Evolutionary conservation across 768 basidiomycete species (phyloP).

Genomic region (Gymnopilus dilepis): DNA sequence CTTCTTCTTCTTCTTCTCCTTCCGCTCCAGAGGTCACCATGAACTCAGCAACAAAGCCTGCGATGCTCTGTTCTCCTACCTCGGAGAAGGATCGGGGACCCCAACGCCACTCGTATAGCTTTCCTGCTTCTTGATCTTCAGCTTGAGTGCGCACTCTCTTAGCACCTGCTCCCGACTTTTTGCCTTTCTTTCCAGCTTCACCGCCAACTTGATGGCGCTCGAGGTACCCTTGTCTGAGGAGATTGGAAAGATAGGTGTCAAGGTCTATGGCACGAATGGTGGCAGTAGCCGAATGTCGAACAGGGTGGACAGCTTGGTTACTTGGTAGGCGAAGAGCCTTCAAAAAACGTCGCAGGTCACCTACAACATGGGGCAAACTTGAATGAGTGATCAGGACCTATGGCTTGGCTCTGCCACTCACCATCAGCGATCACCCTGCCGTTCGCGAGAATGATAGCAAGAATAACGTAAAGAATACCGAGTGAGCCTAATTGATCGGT

Average conservation of each 20-base stretch:
- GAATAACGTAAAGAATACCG: conserved; percentile 81
- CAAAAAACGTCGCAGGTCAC: conserved; percentile 72
- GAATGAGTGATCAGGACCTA: not conserved
- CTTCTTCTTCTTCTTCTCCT: conserved; percentile 43
- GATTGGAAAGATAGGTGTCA: conserved; percentile 66
- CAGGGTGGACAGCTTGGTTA: conserved; percentile 35
- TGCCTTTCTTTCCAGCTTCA: conserved; percentile 43
- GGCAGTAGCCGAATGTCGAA: conserved; percentile 58
- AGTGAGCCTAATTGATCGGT: conserved; percentile 68
- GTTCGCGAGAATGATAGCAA: conserved; percentile 83
- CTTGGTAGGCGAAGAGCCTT: conserved; percentile 69
- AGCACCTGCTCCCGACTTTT: conserved; percentile 52
- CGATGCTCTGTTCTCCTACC: conserved; percentile 79
- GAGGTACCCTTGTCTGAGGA: conserved; percentile 78
- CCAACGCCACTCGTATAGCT: conserved; percentile 83
- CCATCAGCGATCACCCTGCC: conserved; percentile 78
- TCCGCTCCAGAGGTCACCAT: conserved; percentile 61
- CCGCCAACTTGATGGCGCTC: conserved; percentile 66
- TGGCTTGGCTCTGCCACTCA: conserved; percentile 40
- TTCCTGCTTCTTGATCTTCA: conserved; percentile 43
- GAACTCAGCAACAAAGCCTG: conserved; percentile 79
- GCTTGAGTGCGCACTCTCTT: conserved; percentile 52
- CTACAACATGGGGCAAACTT: conserved; percentile 41
- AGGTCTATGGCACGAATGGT: conserved; percentile 58
- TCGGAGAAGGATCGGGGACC: conserved; percentile 81